A percentile compares a stretch with the other conserved stretches of the same genome.
phyloP scores from a whole-genome alignment of 202 grass and related monocot species.

The Elaeis oleifera region DNA sequence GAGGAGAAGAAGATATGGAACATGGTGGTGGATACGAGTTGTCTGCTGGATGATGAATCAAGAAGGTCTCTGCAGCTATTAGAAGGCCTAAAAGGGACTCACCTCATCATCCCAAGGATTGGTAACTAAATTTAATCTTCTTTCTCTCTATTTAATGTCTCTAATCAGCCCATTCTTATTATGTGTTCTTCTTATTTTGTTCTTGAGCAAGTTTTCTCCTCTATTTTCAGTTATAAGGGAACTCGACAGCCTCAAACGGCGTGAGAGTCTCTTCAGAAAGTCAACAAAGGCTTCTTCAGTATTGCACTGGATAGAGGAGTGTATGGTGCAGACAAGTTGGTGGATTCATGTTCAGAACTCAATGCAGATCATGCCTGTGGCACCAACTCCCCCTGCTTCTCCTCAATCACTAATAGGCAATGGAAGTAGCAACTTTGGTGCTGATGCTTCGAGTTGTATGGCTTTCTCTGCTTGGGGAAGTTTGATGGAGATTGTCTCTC shows the following conservation, averaged over 20 bases:
- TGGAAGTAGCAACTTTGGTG: conserved; percentile 13
- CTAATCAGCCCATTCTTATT: too few relatives aligned
- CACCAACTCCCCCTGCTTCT: conserved; percentile 65
- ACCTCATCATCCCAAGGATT: conserved; percentile 59
- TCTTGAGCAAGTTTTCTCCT: not conserved
- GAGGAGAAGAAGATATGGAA: conserved; percentile 66
- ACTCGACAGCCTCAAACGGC: conserved; percentile 65
- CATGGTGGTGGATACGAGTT: conserved; percentile 59
- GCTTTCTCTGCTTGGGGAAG: conserved; percentile 32
- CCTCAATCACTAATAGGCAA: conserved; percentile 29
- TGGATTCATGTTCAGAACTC: conserved; percentile 90
- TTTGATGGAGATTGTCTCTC: conserved; percentile 42
- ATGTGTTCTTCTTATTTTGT: not conserved
- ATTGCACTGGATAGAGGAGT: conserved; percentile 81
- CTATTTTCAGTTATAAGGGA: conserved; percentile 68
- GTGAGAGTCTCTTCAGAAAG: conserved; percentile 53
- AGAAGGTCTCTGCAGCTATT: conserved; percentile 59
- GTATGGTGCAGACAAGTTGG: conserved; percentile 62
- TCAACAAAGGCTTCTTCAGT: conserved; percentile 50
- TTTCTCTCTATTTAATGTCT: not conserved
- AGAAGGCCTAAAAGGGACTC: conserved; percentile 77
- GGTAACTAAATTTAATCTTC: conserved; percentile 36
- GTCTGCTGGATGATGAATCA: conserved; percentile 72
- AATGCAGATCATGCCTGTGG: conserved; percentile 45
- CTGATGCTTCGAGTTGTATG: conserved; percentile 34